Conservation (phyloP, 2,329 filamentous ascomycete genomes). For the Chaetomium globosum region DNA sequence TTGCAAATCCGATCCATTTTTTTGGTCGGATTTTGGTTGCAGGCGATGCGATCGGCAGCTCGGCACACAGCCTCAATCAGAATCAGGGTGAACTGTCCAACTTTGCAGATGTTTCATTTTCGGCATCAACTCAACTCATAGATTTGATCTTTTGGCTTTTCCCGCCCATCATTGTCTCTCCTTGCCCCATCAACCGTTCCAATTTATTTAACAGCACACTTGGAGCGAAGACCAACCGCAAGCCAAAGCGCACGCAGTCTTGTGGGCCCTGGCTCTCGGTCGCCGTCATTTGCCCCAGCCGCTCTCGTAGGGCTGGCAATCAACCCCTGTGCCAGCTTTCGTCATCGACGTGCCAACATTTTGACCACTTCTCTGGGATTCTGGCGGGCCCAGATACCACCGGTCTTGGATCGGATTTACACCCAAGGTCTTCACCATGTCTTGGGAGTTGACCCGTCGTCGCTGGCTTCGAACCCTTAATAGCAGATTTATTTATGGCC, state of each 20-base stretch:
- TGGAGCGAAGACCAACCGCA: not conserved
- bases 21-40: not conserved
- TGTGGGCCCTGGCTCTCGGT: constrained; percentile 17
- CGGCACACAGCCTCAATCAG: not conserved
- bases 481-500: constrained; percentile 72
- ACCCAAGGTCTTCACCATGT: constrained; percentile 48
- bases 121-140: not conserved
- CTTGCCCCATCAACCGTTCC: not conserved
- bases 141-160: not conserved
- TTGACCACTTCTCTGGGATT: constrained; percentile 11
- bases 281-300: constrained; percentile 14
- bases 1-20: not conserved
- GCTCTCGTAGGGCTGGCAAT: not conserved
- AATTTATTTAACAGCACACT: not conserved
- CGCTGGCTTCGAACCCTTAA: constrained; percentile 68
- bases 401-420: constrained; percentile 17
- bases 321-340: constrained; percentile 29
- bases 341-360: constrained; percentile 33
- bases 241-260: not conserved
- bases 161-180: not conserved
- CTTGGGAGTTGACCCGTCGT: constrained; percentile 61
- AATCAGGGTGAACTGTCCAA: constrained; percentile 2
- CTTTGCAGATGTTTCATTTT: not conserved
- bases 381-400: constrained; percentile 15
- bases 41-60: not conserved